Evolutionary conservation across 176 grass and related monocot species (phyloP).

Genomic region (barley (Hordeum vulgare)): MorexV3_pseudomolecules_assembly NC_058521.1:466899960-466900459

Average conservation of each 20-base stretch:
- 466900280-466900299: constrained; percentile 90
- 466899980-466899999: constrained; percentile 33
- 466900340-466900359: constrained; percentile 40
- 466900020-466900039: constrained; percentile 23
- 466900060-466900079: constrained; percentile 56
- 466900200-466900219: constrained; percentile 95
- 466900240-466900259: constrained; percentile 5
- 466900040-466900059: constrained; percentile 43
- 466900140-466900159: constrained; percentile 74
- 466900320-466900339: constrained; percentile 95
- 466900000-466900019: constrained; percentile 47
- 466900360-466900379: neutral
- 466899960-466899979: neutral
- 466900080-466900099: constrained; percentile 51
- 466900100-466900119: neutral
- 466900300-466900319: constrained; percentile 93
- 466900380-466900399: constrained; percentile 13
- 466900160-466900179: constrained; percentile 82
- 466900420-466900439: neutral
- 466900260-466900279: constrained; percentile 73
- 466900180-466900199: constrained; percentile 91
- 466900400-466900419: neutral
- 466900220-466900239: constrained; percentile 59
- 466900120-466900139: neutral
- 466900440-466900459: constrained; percentile 25